Evolutionary conservation across 78 protist species (phyloP), one percentile per base, ranked within the genome.

Genomic region (Chrysochromulina parva): DNA sequence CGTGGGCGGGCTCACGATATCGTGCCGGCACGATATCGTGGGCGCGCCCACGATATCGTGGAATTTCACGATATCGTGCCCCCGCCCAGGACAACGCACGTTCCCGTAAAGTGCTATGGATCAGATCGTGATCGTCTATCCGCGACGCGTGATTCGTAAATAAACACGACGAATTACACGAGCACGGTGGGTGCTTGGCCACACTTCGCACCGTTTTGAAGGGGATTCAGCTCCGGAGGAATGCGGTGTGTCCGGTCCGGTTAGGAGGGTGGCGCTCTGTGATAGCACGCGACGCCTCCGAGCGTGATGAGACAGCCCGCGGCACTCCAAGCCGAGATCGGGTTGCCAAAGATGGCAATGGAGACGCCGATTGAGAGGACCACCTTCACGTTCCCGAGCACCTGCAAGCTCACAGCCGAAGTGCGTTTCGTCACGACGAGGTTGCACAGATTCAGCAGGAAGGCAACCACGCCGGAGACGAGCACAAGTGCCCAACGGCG

Each of bases 381-480:
- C 13, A 94, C 96, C 78, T 94, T 94, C 14, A 92, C 92, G 84
- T 94, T 94, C 28, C 96, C 96, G 24, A 92, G 88, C 13, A 94
- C 96, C 3, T 92, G 90, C 74, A 91, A 85, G 55, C 92, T 93
- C 24, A 94, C 87, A 22, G 96, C 90, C 6, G 96, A 94, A 0
- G 96, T 94, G 65, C 50, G 86, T 48, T 94, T 93, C 14, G 91
- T 94, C 24, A 94, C 94, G 6, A 94, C 58, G 81, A 94, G 93
- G 48, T 92, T 93, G 50, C 67, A 81, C 4, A 94, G 57, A 60
- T 94, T 93, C 24, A 94, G 80, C 2, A 93, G 48, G 38, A 82
- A 85, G 0, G 94, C 28, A 16, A 62, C 19, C 7, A 93, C 3
- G 26, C 86, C 86, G 20, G 57, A 74, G 82, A 74, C 38, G 22